Conservation (phyloP, 306 rosid species). For the Canavalia gladiata region DNA sequence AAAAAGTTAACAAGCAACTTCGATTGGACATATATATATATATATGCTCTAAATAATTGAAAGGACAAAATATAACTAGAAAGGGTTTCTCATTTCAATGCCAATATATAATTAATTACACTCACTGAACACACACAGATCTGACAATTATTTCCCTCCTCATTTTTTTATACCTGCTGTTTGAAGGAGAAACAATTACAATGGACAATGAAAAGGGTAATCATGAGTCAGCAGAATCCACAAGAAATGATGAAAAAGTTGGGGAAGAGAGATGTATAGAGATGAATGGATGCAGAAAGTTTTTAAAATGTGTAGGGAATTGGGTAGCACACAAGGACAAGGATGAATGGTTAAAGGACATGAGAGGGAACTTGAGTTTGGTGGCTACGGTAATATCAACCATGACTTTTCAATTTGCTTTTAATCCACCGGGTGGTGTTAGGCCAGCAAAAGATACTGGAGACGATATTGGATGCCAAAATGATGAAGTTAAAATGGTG, state of each 20-base stretch:
- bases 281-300: neutral
- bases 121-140: no score
- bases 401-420: neutral
- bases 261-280: neutral
- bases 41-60: no score
- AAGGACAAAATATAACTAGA: no score
- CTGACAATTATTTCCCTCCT: no score
- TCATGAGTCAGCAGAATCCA: neutral
- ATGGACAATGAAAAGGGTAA: neutral
- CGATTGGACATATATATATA: no score
- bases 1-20: no score
- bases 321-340: neutral
- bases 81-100: no score
- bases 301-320: neutral
- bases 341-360: neutral
- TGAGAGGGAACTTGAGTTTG: constrained; percentile 25
- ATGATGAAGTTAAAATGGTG: rapidly evolving
- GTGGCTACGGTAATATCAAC: constrained; percentile 12
- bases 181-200: neutral
- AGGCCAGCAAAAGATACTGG: neutral
- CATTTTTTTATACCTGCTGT: no score
- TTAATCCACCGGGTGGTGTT: constrained; percentile 15
- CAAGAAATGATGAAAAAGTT: neutral
- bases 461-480: no score
- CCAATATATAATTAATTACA: no score